These are phyloP conservation scores for Neurospora pannonica DNA, from an alignment of 495 filamentous ascomycete species.

Conservation along the genomic window DNA sequence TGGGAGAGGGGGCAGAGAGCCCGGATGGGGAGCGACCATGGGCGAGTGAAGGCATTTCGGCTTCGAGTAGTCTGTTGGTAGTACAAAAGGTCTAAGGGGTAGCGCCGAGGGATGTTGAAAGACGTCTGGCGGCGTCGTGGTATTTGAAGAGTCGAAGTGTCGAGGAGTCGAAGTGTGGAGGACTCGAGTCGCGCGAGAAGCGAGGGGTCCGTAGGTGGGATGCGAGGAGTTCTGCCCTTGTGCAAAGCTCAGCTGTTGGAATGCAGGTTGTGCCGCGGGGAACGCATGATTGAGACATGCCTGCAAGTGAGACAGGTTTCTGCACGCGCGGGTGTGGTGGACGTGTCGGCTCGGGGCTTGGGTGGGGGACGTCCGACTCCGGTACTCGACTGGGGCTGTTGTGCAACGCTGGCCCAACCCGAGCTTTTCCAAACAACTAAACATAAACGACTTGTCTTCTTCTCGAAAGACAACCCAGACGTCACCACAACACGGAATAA, in stretches of 20 bases:
- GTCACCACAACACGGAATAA: not conserved
- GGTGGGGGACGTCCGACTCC: not conserved
- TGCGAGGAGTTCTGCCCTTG: too few species aligned
- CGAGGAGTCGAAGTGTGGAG: not conserved
- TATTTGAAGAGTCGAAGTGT: not conserved
- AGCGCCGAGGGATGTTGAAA: not conserved
- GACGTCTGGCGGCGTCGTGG: not conserved
- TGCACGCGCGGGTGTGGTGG: not conserved
- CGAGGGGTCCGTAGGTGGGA: not conserved
- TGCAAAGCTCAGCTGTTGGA: not conserved
- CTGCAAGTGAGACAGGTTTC: not conserved
- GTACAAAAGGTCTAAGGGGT: not conserved
- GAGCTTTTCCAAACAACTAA: not conserved
- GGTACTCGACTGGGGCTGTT: not conserved
- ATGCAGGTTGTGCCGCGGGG: not conserved
- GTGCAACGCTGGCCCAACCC: not conserved
- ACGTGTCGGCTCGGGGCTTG: not conserved
- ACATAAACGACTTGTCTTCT: not conserved
- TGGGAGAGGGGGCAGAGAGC: conserved; percentile 7
- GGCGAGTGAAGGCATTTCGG: conserved; percentile 2
- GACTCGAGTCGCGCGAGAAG: not conserved
- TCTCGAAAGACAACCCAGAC: not conserved
- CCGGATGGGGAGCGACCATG: conserved; percentile 3
- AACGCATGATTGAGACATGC: not conserved
- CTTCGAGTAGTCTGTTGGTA: not conserved